These are phyloP conservation scores for Ustilago crameri DNA, from an alignment of 1,284 basidiomycete species.

Conservation along the genomic window DNA sequence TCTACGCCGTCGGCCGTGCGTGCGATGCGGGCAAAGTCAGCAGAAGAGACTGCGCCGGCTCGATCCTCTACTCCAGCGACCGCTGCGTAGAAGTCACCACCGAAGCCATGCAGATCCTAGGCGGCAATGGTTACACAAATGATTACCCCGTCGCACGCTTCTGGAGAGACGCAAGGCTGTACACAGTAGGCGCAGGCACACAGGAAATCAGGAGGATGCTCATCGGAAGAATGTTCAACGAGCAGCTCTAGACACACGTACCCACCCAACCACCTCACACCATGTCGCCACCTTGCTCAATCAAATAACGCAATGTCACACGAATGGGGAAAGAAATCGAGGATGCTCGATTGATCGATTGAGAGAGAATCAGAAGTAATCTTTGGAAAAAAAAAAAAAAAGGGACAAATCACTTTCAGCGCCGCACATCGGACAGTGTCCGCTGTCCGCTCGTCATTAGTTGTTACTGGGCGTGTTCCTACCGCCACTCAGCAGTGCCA, in stretches of 20 bases:
- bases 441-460: constrained; percentile 1
- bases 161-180: constrained; percentile 57
- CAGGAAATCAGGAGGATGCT: constrained; percentile 63
- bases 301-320: no score
- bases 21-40: constrained; percentile 52
- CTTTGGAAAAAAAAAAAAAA: not conserved
- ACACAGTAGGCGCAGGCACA: constrained; percentile 61
- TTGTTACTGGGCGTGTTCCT: constrained; percentile 28
- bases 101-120: constrained; percentile 59
- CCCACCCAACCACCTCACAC: not conserved
- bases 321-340: no score
- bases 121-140: constrained; percentile 57
- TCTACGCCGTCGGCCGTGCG: constrained; percentile 79
- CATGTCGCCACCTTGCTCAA: no score
- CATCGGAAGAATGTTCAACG: constrained; percentile 56
- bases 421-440: no score
- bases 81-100: constrained; percentile 53
- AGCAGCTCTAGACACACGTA: constrained; percentile 7
- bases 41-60: constrained; percentile 71
- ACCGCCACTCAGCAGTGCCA: constrained; percentile 41
- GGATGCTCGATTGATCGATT: no score
- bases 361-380: not conserved
- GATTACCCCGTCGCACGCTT: constrained; percentile 54
- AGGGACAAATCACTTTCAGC: not conserved
- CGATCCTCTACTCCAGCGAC: constrained; percentile 56